Evolutionary conservation across 1,284 basidiomycete genomes (phyloP).

Genomic region (Clitocybe nebularis): DNA sequence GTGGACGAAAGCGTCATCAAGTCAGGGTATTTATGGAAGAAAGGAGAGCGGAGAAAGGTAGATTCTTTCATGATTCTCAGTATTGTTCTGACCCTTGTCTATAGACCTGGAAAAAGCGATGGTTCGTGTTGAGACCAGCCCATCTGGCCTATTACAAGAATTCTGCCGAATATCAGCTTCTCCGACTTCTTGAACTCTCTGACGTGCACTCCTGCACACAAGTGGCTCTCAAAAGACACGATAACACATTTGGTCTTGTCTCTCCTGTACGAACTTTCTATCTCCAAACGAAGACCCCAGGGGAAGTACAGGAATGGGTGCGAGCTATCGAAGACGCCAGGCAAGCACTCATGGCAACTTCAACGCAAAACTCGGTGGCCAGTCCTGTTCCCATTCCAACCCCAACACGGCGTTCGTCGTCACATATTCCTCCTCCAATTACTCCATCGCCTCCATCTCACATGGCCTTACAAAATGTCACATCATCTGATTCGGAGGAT

Average conservation of each 20-base stretch:
- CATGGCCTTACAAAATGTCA: slow-evolving; percentile 36
- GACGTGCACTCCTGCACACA: slow-evolving; percentile 91
- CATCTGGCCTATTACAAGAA: slow-evolving; percentile 98
- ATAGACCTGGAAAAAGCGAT: slow-evolving; percentile 97
- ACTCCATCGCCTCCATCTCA: slow-evolving; percentile 45
- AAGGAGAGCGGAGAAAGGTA: slow-evolving; percentile 95
- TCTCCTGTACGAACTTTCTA: slow-evolving; percentile 93
- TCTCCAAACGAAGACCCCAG: slow-evolving; percentile 71
- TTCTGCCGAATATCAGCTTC: slow-evolving; percentile 87
- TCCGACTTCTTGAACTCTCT: slow-evolving; percentile 83
- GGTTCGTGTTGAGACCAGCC: slow-evolving; percentile 93
- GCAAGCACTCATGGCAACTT: slow-evolving; percentile 57
- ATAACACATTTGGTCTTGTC: slow-evolving; percentile 90
- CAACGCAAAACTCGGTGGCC: slow-evolving; percentile 51
- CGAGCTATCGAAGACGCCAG: slow-evolving; percentile 76
- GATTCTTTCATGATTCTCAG: slow-evolving; percentile 9
- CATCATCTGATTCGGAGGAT: slow-evolving; percentile 77
- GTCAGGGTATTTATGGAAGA: slow-evolving; percentile 91
- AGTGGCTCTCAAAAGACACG: slow-evolving; percentile 87
- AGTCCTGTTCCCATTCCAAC: slow-evolving; percentile 48
- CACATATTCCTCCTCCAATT: slow-evolving; percentile 28
- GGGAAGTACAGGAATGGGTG: slow-evolving; percentile 85
- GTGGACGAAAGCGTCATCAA: slow-evolving; percentile 79
- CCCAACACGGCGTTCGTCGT: slow-evolving; percentile 20
- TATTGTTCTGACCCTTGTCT: slow-evolving; percentile 13